Conservation (phyloP, 2,329 filamentous ascomycete species). For the Phialophora verrucosa region DNA sequence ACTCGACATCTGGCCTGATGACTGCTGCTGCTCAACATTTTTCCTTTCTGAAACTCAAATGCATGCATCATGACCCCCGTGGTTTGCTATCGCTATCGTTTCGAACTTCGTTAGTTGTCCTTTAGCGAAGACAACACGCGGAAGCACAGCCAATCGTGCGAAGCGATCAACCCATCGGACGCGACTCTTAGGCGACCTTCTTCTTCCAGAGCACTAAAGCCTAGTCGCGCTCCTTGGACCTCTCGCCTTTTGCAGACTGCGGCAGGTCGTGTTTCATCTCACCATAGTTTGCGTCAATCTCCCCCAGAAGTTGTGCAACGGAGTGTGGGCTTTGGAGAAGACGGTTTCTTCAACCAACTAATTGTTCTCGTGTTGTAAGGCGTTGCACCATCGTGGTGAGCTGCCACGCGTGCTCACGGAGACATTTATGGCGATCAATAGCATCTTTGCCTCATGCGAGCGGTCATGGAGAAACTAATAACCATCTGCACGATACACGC, state of each 20-base stretch:
- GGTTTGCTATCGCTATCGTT: conserved; percentile 24
- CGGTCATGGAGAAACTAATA: background rate
- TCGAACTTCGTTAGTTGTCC: conserved; percentile 32
- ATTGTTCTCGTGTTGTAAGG: background rate
- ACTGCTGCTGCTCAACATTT: background rate
- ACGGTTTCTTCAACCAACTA: background rate
- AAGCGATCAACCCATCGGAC: conserved; percentile 2
- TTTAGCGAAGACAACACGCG: conserved; percentile 19
- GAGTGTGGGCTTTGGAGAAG: background rate
- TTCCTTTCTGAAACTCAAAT: conserved; percentile 10
- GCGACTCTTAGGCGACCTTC: conserved; percentile 18
- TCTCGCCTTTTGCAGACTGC: conserved; percentile 23
- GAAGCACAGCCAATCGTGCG: conserved; percentile 14
- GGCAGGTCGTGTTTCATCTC: conserved; percentile 35
- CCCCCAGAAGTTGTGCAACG: background rate
- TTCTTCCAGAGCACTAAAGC: conserved; percentile 10
- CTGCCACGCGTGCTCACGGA: background rate
- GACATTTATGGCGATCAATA: background rate
- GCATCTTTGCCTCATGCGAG: background rate
- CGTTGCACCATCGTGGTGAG: background rate
- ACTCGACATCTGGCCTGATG: background rate
- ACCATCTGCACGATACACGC: background rate
- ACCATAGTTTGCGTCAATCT: conserved; percentile 24
- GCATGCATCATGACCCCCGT: background rate
- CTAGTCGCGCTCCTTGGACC: conserved; percentile 15